These are phyloP conservation scores for Microthyrium microscopicum DNA, from an alignment of 2,329 filamentous ascomycete genomes.

Conservation along the genomic window DNA sequence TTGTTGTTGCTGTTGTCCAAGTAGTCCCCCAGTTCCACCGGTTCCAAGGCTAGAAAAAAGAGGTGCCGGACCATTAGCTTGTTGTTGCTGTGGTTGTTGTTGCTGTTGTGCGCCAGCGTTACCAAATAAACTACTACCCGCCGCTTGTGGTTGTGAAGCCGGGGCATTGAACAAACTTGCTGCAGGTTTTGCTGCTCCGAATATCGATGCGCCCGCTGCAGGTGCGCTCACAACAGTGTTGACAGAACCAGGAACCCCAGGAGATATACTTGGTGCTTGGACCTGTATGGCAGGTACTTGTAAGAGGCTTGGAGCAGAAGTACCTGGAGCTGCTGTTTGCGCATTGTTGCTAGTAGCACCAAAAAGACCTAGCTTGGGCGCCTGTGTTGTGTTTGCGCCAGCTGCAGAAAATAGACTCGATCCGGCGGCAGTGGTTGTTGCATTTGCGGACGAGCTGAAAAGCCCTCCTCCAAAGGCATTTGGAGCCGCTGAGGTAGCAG, in stretches of 20 bases:
- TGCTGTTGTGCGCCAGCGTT: constrained; percentile 12
- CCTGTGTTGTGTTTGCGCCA: not conserved
- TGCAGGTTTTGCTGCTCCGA: too few relatives aligned
- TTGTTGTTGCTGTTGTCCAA: constrained; percentile 9
- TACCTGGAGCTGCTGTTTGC: too few relatives aligned
- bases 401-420: too few relatives aligned
- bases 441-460: constrained; percentile 1
- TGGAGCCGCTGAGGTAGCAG: not conserved
- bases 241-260: too few relatives aligned
- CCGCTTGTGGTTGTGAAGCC: not conserved
- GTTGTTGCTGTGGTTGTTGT: constrained; percentile 16
- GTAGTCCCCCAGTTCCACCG: too few relatives aligned
- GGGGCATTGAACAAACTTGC: too few relatives aligned
- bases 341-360: too few relatives aligned
- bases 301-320: too few relatives aligned
- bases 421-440: too few relatives aligned
- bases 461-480: not conserved
- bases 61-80: not conserved
- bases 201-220: not conserved
- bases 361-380: not conserved
- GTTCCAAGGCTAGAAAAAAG: not conserved
- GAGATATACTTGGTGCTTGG: too few relatives aligned
- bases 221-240: too few relatives aligned
- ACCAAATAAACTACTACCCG: constrained; percentile 1
- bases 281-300: too few relatives aligned